Evolutionary conservation across 169 alveolate genomes (phyloP).

Genomic region (Cystoisospora suis): DNA sequence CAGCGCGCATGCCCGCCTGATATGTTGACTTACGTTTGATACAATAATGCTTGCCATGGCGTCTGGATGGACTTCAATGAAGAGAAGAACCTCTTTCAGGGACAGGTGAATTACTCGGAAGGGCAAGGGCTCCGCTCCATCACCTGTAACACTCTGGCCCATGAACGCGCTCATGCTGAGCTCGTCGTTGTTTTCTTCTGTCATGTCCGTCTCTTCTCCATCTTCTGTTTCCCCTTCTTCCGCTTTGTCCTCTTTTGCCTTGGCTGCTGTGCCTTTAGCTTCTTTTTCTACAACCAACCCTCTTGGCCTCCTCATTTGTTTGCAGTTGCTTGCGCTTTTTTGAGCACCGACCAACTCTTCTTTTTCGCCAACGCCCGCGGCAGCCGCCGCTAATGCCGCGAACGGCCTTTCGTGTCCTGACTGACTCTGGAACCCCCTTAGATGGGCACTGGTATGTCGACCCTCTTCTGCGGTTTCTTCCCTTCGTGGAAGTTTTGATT

Average conservation of each 20-base stretch:
- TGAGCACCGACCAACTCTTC: background rate
- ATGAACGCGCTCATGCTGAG: background rate
- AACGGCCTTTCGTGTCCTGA: no score
- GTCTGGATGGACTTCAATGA: conserved; percentile 55
- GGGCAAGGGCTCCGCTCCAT: background rate
- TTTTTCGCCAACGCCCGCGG: background rate
- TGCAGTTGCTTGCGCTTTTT: conserved; percentile 4
- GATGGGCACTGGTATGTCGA: no score
- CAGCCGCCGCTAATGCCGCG: background rate
- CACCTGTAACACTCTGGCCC: background rate
- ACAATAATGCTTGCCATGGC: conserved; percentile 35
- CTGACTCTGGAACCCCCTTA: no score
- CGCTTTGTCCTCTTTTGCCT: background rate
- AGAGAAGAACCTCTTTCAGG: conserved; percentile 42
- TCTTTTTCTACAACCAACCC: no score
- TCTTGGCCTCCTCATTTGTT: no score
- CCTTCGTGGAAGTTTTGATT: no score
- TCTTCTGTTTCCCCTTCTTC: background rate
- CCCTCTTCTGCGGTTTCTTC: no score
- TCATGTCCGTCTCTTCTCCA: background rate
- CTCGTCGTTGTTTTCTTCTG: background rate
- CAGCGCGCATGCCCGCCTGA: no score
- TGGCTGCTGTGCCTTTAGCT: background rate
- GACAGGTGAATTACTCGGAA: conserved; percentile 44
- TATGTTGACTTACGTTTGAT: conserved; percentile 42